A percentile compares a stretch with the other conserved stretches of the same genome.
phyloP scores from a whole-genome alignment of 371 early-diverging fungal genomes.

The Mucor velutinosus region DNA sequence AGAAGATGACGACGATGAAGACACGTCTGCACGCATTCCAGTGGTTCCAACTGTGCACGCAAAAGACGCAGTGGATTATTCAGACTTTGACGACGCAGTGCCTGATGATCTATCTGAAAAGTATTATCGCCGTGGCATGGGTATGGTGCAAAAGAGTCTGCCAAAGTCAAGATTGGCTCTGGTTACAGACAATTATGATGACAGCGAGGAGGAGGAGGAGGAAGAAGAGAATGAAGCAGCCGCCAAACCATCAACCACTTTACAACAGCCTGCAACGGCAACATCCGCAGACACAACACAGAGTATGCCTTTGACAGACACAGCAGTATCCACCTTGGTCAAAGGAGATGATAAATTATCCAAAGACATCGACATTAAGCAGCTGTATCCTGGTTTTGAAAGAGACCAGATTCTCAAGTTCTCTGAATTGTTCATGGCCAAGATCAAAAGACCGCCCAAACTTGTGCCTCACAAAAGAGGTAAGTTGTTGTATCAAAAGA shows the following conservation, averaged over 20 bases:
- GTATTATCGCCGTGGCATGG: constrained; percentile 45
- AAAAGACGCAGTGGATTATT: constrained; percentile 81
- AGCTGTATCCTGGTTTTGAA: constrained; percentile 71
- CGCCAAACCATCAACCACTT: background rate
- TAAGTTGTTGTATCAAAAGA: constrained; percentile 1
- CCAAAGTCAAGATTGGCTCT: constrained; percentile 33
- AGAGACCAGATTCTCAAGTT: constrained; percentile 64
- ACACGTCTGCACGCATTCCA: constrained; percentile 16
- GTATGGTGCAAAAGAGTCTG: constrained; percentile 31
- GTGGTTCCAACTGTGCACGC: constrained; percentile 44
- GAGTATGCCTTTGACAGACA: background rate
- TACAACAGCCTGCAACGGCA: background rate
- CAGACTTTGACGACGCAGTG: constrained; percentile 79
- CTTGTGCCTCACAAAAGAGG: constrained; percentile 33
- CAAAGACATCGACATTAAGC: constrained; percentile 47
- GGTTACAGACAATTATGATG: constrained; percentile 69
- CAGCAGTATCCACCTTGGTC: background rate
- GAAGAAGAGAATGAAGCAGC: background rate
- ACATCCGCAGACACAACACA: constrained; percentile 14
- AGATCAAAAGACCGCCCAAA: constrained; percentile 39
- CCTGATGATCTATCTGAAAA: constrained; percentile 64
- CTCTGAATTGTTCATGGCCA: constrained; percentile 66
- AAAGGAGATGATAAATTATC: background rate
- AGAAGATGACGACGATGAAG: constrained; percentile 33
- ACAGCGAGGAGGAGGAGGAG: constrained; percentile 61